Evolutionary conservation across 805 yeast species (phyloP).

Genomic region (Priceomyces medius): DNA sequence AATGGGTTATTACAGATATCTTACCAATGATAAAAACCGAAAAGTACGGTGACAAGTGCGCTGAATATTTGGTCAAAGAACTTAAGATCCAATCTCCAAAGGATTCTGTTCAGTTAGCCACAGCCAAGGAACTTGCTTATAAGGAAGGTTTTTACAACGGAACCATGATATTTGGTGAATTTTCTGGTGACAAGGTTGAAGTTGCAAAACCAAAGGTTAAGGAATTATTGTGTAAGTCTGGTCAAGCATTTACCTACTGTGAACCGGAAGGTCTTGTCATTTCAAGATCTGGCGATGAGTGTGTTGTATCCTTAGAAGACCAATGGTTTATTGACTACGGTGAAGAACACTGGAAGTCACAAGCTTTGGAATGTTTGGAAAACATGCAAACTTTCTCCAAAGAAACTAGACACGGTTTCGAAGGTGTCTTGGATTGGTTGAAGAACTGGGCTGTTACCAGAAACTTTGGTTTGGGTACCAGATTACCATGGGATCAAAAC

Average conservation of each 20-base stretch:
- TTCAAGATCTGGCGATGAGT: slow-evolving; percentile 95
- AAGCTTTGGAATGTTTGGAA: slow-evolving; percentile 75
- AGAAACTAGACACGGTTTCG: slow-evolving; percentile 89
- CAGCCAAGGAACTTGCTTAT: slow-evolving; percentile 92
- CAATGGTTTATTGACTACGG: slow-evolving; percentile 99
- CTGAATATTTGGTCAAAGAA: slow-evolving; percentile 78
- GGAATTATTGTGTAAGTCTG: slow-evolving; percentile 72
- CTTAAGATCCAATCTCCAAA: slow-evolving; percentile 93
- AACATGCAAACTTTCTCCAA: slow-evolving; percentile 74
- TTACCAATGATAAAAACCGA: slow-evolving; percentile 76
- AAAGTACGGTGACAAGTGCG: slow-evolving; percentile 85
- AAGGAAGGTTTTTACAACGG: slow-evolving; percentile 97
- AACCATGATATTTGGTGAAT: slow-evolving; percentile 73
- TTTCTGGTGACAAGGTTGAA: slow-evolving; percentile 87
- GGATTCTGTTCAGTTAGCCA: slow-evolving; percentile 80
- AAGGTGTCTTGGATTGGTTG: slow-evolving; percentile 92
- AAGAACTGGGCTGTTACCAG: slow-evolving; percentile 98
- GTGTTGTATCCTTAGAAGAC: slow-evolving; percentile 95
- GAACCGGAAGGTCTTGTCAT: slow-evolving; percentile 91
- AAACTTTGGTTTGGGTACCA: slow-evolving; percentile 93
- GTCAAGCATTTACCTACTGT: slow-evolving; percentile 83
- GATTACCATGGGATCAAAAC: slow-evolving; percentile 94
- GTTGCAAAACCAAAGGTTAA: slow-evolving; percentile 85
- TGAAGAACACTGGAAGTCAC: slow-evolving; percentile 83
- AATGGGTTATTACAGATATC: slow-evolving; percentile 79